Base-by-base conservation (phyloP, 2,329 filamentous ascomycete genomes). In the Lasiodiplodia hormozganensis region DNA sequence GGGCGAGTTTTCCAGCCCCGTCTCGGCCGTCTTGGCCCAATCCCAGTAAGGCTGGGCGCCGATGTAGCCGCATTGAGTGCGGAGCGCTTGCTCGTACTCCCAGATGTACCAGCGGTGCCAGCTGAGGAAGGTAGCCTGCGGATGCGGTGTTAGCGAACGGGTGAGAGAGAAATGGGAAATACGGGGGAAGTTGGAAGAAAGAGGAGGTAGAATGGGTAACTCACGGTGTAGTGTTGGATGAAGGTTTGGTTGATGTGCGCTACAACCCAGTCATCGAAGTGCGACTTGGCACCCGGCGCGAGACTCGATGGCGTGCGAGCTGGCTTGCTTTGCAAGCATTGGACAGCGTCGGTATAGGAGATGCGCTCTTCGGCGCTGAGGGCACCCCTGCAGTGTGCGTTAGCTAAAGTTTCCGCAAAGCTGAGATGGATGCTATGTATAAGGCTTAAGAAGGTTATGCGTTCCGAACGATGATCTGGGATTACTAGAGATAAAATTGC, bases 71-170 rank as follows among this genome's bases (percentile, higher is more conserved):
- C 82, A 83, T 69, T 83, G 81, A 16, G 79, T 74, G 4, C 74
- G 75, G 2, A 83, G 75, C 2, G 79, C 78, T 58, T 80, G 74
- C 62, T 84, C 82, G 70, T 82, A 83, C 2, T 76, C 73, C 75
- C 82, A 79, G 18, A 76, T 77, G 70, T 78, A 82, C 71, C 81
- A 81, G 2, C 81, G 75, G 69, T 83, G 81, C 81, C 81, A 83
- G 12, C 72, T 66, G 3, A 78, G 70, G 28, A 78, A 79, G 34
- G 77, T 78, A 0, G 76, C 77, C 73, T 76, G 47, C 11, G 4
- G 51, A 31, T 11, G 16, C 11, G 51, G 69, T 67, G 70, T 67
- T 25, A 58, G 65, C 14, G 14, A 40, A 18, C 14, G 11, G 21
- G 16, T 28, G 11, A 53, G 51, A 28, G 21, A 14, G 7, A 10